Conservation (phyloP, 1,284 basidiomycete species). For the Peniophora sp. region DNA sequence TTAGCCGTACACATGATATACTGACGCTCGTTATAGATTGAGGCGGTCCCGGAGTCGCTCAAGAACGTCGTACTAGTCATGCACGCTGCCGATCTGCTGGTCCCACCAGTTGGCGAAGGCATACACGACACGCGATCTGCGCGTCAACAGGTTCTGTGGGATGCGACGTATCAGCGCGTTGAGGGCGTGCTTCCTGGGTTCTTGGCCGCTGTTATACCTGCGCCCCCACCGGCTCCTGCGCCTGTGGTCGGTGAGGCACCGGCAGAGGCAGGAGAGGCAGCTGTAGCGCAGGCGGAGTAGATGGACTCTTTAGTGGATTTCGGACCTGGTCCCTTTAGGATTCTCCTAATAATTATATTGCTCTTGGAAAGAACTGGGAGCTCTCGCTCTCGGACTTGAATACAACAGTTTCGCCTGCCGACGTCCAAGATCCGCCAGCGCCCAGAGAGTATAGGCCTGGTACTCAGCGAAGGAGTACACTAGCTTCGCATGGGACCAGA, state of each 20-base stretch:
- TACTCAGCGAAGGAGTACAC: no score
- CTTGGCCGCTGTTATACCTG: conserved; percentile 59
- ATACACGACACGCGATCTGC: conserved; percentile 48
- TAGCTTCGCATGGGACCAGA: no score
- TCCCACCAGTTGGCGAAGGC: conserved; percentile 53
- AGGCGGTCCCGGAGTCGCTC: conserved; percentile 92
- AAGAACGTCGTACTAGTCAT: conserved; percentile 97
- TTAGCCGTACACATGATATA: conserved; percentile 2
- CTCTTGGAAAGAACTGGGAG: no score
- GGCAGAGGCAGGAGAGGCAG: not conserved
- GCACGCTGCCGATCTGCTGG: conserved; percentile 80
- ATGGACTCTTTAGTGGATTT: no score
- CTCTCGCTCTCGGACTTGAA: no score
- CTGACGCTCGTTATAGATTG: conserved; percentile 49
- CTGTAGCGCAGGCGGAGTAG: not conserved
- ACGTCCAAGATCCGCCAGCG: no score
- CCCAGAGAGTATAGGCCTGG: no score
- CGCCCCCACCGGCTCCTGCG: conserved; percentile 22
- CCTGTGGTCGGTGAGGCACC: not conserved
- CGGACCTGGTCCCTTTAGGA: no score
- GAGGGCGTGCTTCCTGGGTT: conserved; percentile 89
- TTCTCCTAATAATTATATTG: no score
- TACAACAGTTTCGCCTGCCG: no score
- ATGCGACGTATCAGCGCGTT: conserved; percentile 74
- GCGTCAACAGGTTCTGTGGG: conserved; percentile 76